Base-by-base conservation (phyloP, 2,329 filamentous ascomycete species). In the Calonectria montana region DNA sequence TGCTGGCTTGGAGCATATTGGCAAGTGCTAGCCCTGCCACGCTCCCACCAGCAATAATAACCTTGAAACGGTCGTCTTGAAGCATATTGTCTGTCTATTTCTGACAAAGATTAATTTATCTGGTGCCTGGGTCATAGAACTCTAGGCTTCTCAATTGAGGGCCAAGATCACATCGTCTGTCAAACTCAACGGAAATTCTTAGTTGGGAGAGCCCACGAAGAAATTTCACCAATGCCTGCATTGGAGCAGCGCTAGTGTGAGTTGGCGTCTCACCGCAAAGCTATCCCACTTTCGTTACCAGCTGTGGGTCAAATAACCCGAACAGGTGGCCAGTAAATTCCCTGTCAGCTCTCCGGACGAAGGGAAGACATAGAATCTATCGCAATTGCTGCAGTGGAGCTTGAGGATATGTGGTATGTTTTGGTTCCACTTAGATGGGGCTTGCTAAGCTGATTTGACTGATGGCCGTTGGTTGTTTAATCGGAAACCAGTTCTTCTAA, bases 21-120 rank as follows among this genome's bases (percentile, higher is more conserved):
- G 73, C 73, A 4, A 74, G 61, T 1, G 64, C 59, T 8, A 74
- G 47, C n/a, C 70, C 73, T 1, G 67, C 41, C 31, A 74, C 67
- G 18, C 73, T 71, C 18, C 62, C 73, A 2, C 73, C 73, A 6
- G 23, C 73, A 47, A 74, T 74, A 43, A 67, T 15, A 13, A 59
- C 64, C 7, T 43, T 67, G 10, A 67, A 59, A 4, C 27, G 37
- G 10, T 21, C 2, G 25, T 62, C 37, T 29, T 41, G 57, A 45
- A 7, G 16, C 57, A 62, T 62, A 8, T 13, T 55, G 4, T 21
- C 2, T 55, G 4, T 21, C 2, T 3, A 18, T n/a, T 15, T 55
- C 9, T 35, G 4, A 37, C 2, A 9, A n/a, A 37, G 18, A 12
- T 53, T n/a, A n/a, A 7, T 21, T 8, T 43, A 18, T 2, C n/a